Base-by-base conservation (phyloP, 768 basidiomycete species). In the Collybia mongolica region DNA sequence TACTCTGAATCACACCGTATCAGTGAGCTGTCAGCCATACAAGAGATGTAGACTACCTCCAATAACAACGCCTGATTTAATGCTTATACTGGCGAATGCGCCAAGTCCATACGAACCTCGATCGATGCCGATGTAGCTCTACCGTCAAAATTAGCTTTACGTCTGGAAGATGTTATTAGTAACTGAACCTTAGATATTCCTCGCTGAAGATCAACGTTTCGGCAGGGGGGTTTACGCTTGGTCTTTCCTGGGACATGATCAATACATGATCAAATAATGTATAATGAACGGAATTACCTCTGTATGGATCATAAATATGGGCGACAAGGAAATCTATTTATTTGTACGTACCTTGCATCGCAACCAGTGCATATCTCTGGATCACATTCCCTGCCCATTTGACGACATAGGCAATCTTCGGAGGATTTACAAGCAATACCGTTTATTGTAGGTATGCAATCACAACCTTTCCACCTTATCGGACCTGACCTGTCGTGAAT, bases 321-420 rank as follows among this genome's bases (percentile, higher is more conserved):
- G 3, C 11, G 2, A 5, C 11, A 32, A 32, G 32, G 18, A 24
- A 15, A 19, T 39, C 35, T 18, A 7, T 12, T 12, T 32, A 3
- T 24, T n/a, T 5, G 2, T 12, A 48, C 60, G 24, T 46, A 74
- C 75, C 72, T 65, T 48, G 76, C 71, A 61, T 73, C 64, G 53
- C 80, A 82, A 1, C 40, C 56, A 0, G 54, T 26, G 57, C 83
- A 84, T 4, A 76, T 46, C 8, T 79, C 79, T 15, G 82, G 81
- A 51, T 78, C 71, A 53, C 83, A 84, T 59, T 84, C 82, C 42
- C 76, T 66, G 0, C 22, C 37, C 0, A 57, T 20, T 5, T 32
- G 44, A 1, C 28, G 45, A 61, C 83, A 84, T 1, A 58, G 32
- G 55, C 81, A 83, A 2, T 28, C 48, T 0, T 42, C 36, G 1